Evolutionary conservation across 2,329 filamentous ascomycete species (phyloP).

Genomic region (Hirsutella minnesotensis): DNA sequence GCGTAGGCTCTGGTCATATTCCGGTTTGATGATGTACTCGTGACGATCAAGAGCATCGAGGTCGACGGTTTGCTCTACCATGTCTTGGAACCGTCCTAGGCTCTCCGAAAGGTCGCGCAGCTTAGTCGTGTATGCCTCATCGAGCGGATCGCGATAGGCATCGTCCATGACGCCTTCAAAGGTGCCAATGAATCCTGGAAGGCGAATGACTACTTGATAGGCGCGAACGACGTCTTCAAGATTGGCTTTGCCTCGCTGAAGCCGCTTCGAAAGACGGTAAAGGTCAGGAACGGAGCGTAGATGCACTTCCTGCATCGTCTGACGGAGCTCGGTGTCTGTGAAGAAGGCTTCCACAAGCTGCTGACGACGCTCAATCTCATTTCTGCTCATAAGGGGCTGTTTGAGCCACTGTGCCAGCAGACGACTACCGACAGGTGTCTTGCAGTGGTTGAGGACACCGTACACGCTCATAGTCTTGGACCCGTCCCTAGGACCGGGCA

Average conservation of each 20-base stretch:
- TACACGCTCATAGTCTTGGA: conserved; percentile 97
- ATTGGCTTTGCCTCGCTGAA: conserved; percentile 82
- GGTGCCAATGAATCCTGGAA: conserved; percentile 82
- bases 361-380: conserved; percentile 82
- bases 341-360: conserved; percentile 93
- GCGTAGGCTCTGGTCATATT: conserved; percentile 82
- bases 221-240: conserved; percentile 91
- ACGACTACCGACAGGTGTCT: conserved; percentile 84
- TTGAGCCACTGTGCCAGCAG: conserved; percentile 94
- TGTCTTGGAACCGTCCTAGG: conserved; percentile 80
- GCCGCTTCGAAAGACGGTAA: conserved; percentile 86
- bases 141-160: conserved; percentile 74
- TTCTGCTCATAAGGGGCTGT: conserved; percentile 85
- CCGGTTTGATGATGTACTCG: conserved; percentile 97
- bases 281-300: conserved; percentile 86
- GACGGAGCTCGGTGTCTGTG: conserved; percentile 80
- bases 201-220: conserved; percentile 85
- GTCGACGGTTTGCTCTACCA: conserved; percentile 98
- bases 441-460: conserved; percentile 92
- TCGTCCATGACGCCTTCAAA: conserved; percentile 95
- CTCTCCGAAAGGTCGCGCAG: conserved; percentile 65
- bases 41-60: conserved; percentile 91
- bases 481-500: conserved; percentile 90
- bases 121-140: conserved; percentile 77
- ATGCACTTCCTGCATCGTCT: conserved; percentile 95